Conservation (phyloP, 2,329 filamentous ascomycete species). For the Plectosphaerella sp. region DNA sequence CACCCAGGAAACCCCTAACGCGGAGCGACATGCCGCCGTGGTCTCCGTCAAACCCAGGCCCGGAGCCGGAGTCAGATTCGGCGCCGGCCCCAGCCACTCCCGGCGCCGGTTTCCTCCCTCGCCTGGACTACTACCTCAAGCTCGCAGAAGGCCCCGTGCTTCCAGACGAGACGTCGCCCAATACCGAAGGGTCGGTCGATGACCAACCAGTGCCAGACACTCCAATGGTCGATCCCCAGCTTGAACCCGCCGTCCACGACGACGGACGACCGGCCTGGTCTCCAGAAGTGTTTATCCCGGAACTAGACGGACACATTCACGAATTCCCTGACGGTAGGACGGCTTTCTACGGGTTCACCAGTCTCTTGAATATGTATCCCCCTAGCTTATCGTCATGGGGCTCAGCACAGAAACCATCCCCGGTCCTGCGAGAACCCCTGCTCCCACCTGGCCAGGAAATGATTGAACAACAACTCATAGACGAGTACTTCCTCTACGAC, state of each 20-base stretch:
- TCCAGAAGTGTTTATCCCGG: neutral
- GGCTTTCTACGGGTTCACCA: neutral
- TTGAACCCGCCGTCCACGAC: neutral
- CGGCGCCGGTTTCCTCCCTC: neutral
- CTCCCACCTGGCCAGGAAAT: neutral
- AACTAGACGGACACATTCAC: neutral
- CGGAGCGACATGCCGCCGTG: too few species aligned
- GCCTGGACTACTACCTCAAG: constrained; percentile 3
- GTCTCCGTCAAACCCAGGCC: neutral
- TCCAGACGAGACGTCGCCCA: neutral
- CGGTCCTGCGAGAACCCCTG: neutral
- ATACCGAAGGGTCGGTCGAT: neutral
- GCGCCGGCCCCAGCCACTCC: neutral
- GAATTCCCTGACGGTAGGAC: neutral
- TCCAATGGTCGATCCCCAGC: neutral
- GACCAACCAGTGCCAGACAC: neutral
- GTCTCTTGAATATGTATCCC: neutral
- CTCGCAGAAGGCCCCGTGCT: constrained; percentile 3
- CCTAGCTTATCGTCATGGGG: neutral
- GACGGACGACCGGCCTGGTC: neutral
- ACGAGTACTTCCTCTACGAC: neutral
- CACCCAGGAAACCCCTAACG: too few species aligned
- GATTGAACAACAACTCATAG: neutral
- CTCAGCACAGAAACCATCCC: neutral
- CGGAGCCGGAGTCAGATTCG: neutral